Evolutionary conservation across 257 asterid genomes (phyloP).

Genomic region (Gardenia jasminoides): DNA sequence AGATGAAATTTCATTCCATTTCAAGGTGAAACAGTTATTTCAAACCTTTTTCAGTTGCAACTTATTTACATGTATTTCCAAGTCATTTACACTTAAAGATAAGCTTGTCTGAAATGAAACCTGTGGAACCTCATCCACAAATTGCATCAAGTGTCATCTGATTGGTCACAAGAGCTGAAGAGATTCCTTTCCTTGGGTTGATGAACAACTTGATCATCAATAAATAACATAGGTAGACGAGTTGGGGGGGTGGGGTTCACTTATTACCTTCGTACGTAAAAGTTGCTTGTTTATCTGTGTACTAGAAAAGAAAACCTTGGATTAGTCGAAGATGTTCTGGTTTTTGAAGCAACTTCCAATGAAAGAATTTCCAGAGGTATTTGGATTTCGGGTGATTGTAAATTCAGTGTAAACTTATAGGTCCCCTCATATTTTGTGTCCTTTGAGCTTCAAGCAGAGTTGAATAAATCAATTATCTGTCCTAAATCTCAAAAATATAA

Average conservation of each 20-base stretch:
- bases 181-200: conserved; percentile 25
- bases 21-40: too few species aligned
- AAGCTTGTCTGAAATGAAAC: too few species aligned
- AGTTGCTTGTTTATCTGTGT: too few species aligned
- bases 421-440: not conserved
- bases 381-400: not conserved
- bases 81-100: too few species aligned
- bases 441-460: not conserved
- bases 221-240: not conserved
- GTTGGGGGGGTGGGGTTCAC: too few species aligned
- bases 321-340: not conserved
- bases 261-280: too few species aligned
- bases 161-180: conserved; percentile 31
- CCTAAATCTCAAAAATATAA: too few species aligned
- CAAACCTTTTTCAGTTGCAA: too few species aligned
- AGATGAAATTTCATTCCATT: too few species aligned
- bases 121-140: not conserved
- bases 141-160: conserved; percentile 1
- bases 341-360: not conserved
- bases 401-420: not conserved
- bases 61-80: too few species aligned
- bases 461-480: not conserved
- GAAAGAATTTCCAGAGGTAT: not conserved
- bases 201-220: not conserved
- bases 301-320: not conserved